These are phyloP conservation scores for Pleurotus tuoliensis DNA, from an alignment of 768 basidiomycete genomes.

Conservation along the genomic window DNA sequence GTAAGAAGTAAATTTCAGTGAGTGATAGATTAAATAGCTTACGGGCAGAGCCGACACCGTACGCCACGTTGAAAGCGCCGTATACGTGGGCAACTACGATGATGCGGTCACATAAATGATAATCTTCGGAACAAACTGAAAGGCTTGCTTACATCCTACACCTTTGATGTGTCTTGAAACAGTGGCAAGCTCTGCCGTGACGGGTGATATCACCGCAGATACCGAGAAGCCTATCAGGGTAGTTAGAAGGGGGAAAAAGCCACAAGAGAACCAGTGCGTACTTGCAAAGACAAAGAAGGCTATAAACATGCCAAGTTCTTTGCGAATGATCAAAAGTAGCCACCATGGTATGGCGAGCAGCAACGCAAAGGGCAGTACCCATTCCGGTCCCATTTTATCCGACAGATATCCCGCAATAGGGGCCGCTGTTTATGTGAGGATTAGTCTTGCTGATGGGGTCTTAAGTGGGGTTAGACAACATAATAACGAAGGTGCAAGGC, in stretches of 20 bases:
- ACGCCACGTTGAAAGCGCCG: constrained; percentile 70
- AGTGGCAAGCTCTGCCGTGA: constrained; percentile 64
- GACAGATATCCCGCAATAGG: constrained; percentile 54
- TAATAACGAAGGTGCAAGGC: constrained; percentile 59
- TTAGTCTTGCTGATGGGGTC: constrained; percentile 2
- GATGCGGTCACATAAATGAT: not conserved
- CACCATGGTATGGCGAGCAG: constrained; percentile 62
- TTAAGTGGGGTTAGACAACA: constrained; percentile 35
- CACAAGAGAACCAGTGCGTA: constrained; percentile 23
- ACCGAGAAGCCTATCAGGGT: constrained; percentile 51
- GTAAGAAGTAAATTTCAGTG: constrained; percentile 5
- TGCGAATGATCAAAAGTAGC: constrained; percentile 45
- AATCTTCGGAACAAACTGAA: not conserved
- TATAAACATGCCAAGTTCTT: constrained; percentile 45
- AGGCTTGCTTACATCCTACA: constrained; percentile 54
- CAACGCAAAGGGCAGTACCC: constrained; percentile 44
- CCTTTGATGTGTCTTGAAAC: constrained; percentile 55
- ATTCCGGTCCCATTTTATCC: constrained; percentile 56
- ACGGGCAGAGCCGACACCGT: constrained; percentile 63
- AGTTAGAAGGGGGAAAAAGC: not conserved
- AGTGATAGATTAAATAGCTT: constrained; percentile 19
- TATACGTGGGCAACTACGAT: constrained; percentile 66
- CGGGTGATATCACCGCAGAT: constrained; percentile 54
- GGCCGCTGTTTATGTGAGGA: constrained; percentile 37
- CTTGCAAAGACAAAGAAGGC: constrained; percentile 49